Evolutionary conservation across 2,329 filamentous ascomycete species (phyloP), one percentile per base, ranked within the genome.

Genomic region (Scortechinia acanthostroma): DNA sequence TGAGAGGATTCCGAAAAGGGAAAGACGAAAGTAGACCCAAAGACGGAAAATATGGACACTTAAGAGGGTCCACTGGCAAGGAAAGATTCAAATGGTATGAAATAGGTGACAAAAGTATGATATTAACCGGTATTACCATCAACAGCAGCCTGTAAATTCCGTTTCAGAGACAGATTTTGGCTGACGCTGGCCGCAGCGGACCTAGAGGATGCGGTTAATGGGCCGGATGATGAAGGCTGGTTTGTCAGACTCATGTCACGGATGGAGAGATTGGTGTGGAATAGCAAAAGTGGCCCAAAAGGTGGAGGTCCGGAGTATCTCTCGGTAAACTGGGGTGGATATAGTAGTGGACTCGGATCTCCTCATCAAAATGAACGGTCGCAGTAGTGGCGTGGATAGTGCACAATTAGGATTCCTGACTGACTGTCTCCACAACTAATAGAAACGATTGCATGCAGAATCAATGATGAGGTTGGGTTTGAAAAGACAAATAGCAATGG

Each of bases 231-330:
- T 44, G 58, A 58, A 44, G 64, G 62, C 48, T 59, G 62, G 55
- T 65, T 65, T 45, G 63, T 66, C 57, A 64, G 55, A 58, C 62
- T 66, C 64, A 66, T 66, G n/a, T n/a, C n/a, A n/a, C n/a, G n/a
- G n/a, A n/a, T n/a, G n/a, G n/a, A n/a, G n/a, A n/a, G n/a, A n/a
- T n/a, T n/a, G n/a, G n/a, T n/a, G n/a, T n/a, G n/a, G n/a, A n/a
- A n/a, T n/a, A n/a, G n/a, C n/a, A n/a, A n/a, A n/a, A n/a, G n/a
- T n/a, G n/a, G n/a, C n/a, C n/a, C n/a, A n/a, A n/a, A n/a, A n/a
- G n/a, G n/a, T n/a, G n/a, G n/a, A n/a, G n/a, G n/a, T n/a, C n/a
- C n/a, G n/a, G n/a, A n/a, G n/a, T n/a, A n/a, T n/a, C n/a, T n/a
- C n/a, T n/a, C n/a, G n/a, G n/a, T n/a, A n/a, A n/a, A n/a, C n/a